Base-by-base conservation (phyloP, 257 asterid species). In the Capsicum baccatum region DNA sequence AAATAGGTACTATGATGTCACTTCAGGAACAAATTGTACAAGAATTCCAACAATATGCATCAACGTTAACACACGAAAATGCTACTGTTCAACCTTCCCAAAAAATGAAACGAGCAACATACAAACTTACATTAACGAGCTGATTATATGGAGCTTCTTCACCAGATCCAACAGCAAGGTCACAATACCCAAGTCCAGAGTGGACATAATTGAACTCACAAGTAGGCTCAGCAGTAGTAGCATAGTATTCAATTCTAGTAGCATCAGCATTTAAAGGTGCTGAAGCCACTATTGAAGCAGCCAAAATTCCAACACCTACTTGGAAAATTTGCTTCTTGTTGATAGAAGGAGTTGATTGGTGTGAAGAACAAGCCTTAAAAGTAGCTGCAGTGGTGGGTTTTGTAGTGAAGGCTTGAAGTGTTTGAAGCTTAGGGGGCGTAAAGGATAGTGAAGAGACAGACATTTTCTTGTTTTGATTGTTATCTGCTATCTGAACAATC, bases 121-220 rank as follows among this genome's bases (percentile, higher is more conserved):
- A 33, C 8, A 47, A 26, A 57, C 71, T 17, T 69, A 95, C 97
- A 86, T 95, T 92, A 74, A 94, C 92, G 39, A 95, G 98, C 88
- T 92, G 83, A 14, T 88, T 92, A 79, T 87, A 90, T 39, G 98
- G 98, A 83, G 96, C 98, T 84, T 87, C 95, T 71, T 60, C 90
- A 39, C 98, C 98, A 54, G 92, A 90, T 9, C 99, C 99, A 81
- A 94, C 90, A 55, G 84, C 86, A 57, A 95, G 73, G 54, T 95
- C 99, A 85, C 99, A 95, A 88, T 92, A 95, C 21, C 99, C 99
- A 37, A 95, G 99, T 5, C 98, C 97, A 12, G 98, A 95, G 6
- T 85, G 88, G 7, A 89, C 98, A 16, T 89, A 94, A 57, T 73
- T 94, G 87, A 95, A 88, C 91, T 94, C 97, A 64, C 99, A 95